A percentile compares a stretch with the other conserved stretches of the same genome.
phyloP scores from a whole-genome alignment of 305 asterid genomes.

The Coffea humblotiana region DNA sequence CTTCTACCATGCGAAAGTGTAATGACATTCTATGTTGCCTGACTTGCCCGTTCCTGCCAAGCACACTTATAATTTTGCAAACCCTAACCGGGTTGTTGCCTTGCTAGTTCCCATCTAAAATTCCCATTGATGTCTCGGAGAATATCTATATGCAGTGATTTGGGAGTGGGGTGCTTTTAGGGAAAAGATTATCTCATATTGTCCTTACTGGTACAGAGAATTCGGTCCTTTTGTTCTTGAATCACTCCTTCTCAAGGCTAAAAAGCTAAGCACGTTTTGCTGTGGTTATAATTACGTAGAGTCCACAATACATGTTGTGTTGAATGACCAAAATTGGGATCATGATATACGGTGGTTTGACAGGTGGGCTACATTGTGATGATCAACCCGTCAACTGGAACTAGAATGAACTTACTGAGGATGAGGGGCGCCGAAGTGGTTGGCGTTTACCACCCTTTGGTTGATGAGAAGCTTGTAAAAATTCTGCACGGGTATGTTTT shows the following conservation, averaged over 20 bases:
- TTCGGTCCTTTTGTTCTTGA: background rate
- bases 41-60: background rate
- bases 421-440: constrained; percentile 83
- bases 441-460: constrained; percentile 86
- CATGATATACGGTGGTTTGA: constrained; percentile 22
- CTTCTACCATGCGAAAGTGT: background rate
- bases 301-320: background rate
- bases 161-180: background rate
- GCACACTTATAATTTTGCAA: background rate
- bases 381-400: constrained; percentile 67
- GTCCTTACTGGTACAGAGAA: background rate
- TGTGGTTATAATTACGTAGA: background rate
- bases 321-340: constrained; percentile 20
- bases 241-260: background rate
- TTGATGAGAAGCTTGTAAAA: constrained; percentile 70
- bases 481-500: constrained; percentile 66
- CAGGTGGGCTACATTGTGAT: constrained; percentile 96
- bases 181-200: background rate
- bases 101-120: background rate
- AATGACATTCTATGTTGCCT: background rate
- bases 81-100: background rate
- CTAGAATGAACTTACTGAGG: constrained; percentile 59
- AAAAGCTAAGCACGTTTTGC: too few relatives aligned
- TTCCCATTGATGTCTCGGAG: background rate
- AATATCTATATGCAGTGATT: background rate